Base-by-base conservation (phyloP, 73 alveolate genomes). In the Blepharisma stoltei region DNA sequence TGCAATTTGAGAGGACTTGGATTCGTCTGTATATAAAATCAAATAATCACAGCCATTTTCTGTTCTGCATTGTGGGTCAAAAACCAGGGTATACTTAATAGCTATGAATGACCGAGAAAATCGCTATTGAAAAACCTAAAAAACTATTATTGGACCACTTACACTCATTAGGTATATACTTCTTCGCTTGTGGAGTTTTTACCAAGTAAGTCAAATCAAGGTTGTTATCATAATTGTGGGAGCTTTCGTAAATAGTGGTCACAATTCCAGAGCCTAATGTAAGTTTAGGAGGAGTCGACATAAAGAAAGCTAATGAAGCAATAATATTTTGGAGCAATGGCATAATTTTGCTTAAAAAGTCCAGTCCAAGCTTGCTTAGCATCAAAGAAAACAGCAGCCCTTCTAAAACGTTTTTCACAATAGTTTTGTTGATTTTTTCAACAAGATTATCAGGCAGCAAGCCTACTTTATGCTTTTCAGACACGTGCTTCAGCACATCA, bases 51-150 rank as follows among this genome's bases (percentile, higher is more conserved):
- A 69, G 27, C 67, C 65, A 53, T 46, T 69, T 2, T 69, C 79
- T 14, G 79, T 69, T 69, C 27, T 69, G 5, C 79, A 69, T 69
- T 69, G 79, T 14, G 79, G 79, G 6, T 69, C 79, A 53, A 69
- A 69, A 14, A 14, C 5, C n/a, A 69, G 5, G n/a, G 79, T 60
- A 38, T 60, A 55, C n/a, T n/a, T n/a, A n/a, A n/a, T n/a, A n/a
- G n/a, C n/a, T n/a, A n/a, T n/a, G n/a, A n/a, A n/a, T n/a, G n/a
- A n/a, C n/a, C n/a, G n/a, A n/a, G n/a, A n/a, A n/a, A n/a, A n/a
- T n/a, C n/a, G n/a, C n/a, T n/a, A n/a, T n/a, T n/a, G n/a, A n/a
- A n/a, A n/a, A n/a, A n/a, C n/a, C n/a, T n/a, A n/a, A n/a, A n/a
- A n/a, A n/a, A n/a, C n/a, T n/a, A n/a, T n/a, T n/a, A n/a, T n/a